Evolutionary conservation across 2,329 filamentous ascomycete genomes (phyloP).

Genomic region (Ceratocystiopsis brevicomis): DNA sequence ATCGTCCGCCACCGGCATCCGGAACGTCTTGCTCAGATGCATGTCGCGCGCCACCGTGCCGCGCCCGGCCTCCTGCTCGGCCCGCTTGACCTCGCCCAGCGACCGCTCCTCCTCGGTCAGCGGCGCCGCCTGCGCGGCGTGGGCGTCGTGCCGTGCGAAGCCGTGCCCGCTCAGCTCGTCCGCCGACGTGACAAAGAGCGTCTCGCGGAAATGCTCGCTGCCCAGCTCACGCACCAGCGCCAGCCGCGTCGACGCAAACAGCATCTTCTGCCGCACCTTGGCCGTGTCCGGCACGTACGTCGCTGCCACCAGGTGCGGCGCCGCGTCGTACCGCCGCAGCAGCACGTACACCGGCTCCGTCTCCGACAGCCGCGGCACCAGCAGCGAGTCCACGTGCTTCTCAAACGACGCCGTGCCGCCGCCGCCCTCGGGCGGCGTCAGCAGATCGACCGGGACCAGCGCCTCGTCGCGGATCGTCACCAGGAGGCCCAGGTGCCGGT

Average conservation of each 20-base stretch:
- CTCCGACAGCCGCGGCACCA: slow-evolving; percentile 44
- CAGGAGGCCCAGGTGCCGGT: slow-evolving; percentile 48
- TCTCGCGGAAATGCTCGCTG: slow-evolving; percentile 59
- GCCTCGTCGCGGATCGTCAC: slow-evolving; percentile 51
- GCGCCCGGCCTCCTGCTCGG: slow-evolving; percentile 53
- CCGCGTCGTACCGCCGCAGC: slow-evolving; percentile 43
- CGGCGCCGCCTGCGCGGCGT: slow-evolving; percentile 44
- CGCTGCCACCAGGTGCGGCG: slow-evolving; percentile 45
- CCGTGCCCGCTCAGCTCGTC: slow-evolving; percentile 51
- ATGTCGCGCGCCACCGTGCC: slow-evolving; percentile 44
- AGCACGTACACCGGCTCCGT: slow-evolving; percentile 56
- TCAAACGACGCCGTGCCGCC: slow-evolving; percentile 38
- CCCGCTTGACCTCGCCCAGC: slow-evolving; percentile 52
- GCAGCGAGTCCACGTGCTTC: slow-evolving; percentile 37
- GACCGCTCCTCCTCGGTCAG: slow-evolving; percentile 62
- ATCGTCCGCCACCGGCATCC: slow-evolving; percentile 40
- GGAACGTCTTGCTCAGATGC: slow-evolving; percentile 36
- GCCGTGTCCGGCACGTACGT: slow-evolving; percentile 66
- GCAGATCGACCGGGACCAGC: slow-evolving; percentile 38
- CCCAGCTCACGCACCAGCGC: slow-evolving; percentile 61
- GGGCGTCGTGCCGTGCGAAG: slow-evolving; percentile 54
- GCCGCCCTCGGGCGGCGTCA: slow-evolving; percentile 31
- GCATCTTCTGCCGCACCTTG: slow-evolving; percentile 70
- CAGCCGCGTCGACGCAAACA: slow-evolving; percentile 61
- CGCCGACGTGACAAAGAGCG: slow-evolving; percentile 50